phyloP scores from a whole-genome alignment of 2,329 filamentous ascomycete species.

The Gaeumannomyces tritici region DNA sequence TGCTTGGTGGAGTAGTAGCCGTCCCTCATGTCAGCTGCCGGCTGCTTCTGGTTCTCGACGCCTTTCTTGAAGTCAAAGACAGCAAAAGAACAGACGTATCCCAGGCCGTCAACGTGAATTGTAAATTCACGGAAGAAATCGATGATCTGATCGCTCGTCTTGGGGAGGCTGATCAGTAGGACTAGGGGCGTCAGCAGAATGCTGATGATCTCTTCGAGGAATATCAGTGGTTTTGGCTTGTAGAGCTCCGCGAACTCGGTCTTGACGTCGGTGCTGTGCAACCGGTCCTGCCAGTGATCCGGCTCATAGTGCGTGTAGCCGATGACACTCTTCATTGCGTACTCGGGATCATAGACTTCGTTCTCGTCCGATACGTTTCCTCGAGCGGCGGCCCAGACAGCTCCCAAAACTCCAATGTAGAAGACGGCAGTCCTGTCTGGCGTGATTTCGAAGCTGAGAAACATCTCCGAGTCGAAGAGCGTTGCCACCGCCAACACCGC shows the following conservation, averaged over 20 bases:
- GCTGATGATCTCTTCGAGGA: slow-evolving; percentile 83
- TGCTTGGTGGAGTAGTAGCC: slow-evolving; percentile 95
- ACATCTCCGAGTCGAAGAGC: slow-evolving; percentile 81
- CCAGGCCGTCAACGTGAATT: slow-evolving; percentile 89
- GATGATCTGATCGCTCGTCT: slow-evolving; percentile 83
- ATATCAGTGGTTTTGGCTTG: slow-evolving; percentile 85
- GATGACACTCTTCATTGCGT: slow-evolving; percentile 78
- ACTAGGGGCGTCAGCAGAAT: slow-evolving; percentile 89
- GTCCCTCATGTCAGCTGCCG: slow-evolving; percentile 60
- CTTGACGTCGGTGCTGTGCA: slow-evolving; percentile 93
- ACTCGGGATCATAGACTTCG: slow-evolving; percentile 84
- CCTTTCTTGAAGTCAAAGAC: slow-evolving; percentile 95
- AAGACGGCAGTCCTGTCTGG: slow-evolving; percentile 82
- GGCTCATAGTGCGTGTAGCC: slow-evolving; percentile 90
- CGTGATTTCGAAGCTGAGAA: slow-evolving; percentile 86
- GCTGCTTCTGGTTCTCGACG: slow-evolving; percentile 33
- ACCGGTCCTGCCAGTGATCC: slow-evolving; percentile 73
- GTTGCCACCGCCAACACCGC: slow-evolving; percentile 78
- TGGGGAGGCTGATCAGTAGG: slow-evolving; percentile 75
- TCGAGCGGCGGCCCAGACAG: slow-evolving; percentile 73
- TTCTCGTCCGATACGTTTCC: slow-evolving; percentile 83
- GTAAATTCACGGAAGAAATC: slow-evolving; percentile 99
- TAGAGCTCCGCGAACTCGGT: slow-evolving; percentile 84
- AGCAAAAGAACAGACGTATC: slow-evolving; percentile 94
- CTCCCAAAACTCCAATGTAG: slow-evolving; percentile 75